These are phyloP conservation scores for Durotheca rogersii DNA, from an alignment of 495 filamentous ascomycete genomes.

Conservation along the genomic window DNA sequence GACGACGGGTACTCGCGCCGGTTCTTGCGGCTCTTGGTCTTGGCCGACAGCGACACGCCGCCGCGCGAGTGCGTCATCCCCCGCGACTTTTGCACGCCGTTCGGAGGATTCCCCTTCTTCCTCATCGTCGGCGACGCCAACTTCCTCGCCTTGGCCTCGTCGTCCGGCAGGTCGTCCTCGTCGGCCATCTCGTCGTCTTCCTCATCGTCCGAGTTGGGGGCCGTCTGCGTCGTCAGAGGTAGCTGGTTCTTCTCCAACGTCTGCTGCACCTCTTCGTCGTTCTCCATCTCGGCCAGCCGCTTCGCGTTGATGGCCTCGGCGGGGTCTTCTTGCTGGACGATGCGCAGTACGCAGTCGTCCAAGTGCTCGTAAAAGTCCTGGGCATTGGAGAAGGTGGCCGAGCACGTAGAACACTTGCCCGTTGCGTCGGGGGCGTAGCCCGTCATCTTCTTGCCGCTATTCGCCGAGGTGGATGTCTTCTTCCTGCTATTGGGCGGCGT, in stretches of 20 bases:
- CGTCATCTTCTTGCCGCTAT: constrained; percentile 56
- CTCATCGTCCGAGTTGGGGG: constrained; percentile 64
- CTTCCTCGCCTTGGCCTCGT: constrained; percentile 36
- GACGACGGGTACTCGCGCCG: constrained; percentile 86
- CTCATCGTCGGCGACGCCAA: constrained; percentile 22
- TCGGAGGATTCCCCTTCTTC: constrained; percentile 48
- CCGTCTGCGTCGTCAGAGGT: constrained; percentile 57
- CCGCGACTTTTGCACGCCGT: constrained; percentile 55
- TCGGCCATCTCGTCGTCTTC: constrained; percentile 63
- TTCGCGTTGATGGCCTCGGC: constrained; percentile 93
- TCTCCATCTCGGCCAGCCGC: constrained; percentile 75
- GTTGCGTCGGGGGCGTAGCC: constrained; percentile 72
- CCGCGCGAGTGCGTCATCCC: constrained; percentile 63
- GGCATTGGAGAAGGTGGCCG: constrained; percentile 84
- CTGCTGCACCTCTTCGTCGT: constrained; percentile 78
- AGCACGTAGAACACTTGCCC: constrained; percentile 96
- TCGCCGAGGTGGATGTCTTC: constrained; percentile 44
- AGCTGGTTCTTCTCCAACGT: constrained; percentile 81
- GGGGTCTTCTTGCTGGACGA: constrained; percentile 96
- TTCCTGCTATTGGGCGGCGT: constrained; percentile 93
- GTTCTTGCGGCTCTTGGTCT: constrained; percentile 70
- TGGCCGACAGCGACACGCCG: constrained; percentile 59
- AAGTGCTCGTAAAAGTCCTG: constrained; percentile 99
- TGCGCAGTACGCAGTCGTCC: constrained; percentile 96
- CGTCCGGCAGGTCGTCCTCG: constrained; percentile 46